Percentiles rank a stretch among this genome's conserved stretches.
Conservation (phyloP, 2,329 filamentous ascomycete species). For the Botrytis galanthina region DNA sequence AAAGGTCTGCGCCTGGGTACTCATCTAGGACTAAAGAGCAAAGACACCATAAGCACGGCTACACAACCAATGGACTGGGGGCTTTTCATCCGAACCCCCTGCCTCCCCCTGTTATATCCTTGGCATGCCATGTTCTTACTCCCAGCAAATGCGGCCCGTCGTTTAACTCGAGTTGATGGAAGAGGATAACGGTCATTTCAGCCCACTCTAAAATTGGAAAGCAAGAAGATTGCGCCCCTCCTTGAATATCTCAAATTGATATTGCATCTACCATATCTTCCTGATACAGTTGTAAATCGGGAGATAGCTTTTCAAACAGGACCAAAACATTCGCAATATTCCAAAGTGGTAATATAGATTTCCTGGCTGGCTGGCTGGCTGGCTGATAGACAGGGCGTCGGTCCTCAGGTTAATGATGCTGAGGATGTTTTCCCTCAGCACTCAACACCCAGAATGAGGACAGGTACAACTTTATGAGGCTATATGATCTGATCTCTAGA, state of each 20-base stretch:
- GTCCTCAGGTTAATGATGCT: conserved; percentile 4
- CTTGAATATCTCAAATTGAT: conserved; percentile 22
- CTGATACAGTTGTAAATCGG: background rate
- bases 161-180: conserved; percentile 15
- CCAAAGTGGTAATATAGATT: background rate
- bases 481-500: background rate
- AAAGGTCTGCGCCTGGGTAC: conserved; percentile 19
- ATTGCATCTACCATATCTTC: conserved; percentile 1
- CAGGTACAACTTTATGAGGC: background rate
- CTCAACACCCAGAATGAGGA: background rate
- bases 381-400: background rate
- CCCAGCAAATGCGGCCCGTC: conserved; percentile 17
- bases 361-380: background rate
- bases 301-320: background rate
- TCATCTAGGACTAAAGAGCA: conserved; percentile 12
- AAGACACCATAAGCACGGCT: conserved; percentile 19
- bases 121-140: conserved; percentile 18
- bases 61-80: conserved; percentile 21
- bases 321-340: background rate
- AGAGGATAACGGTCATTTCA: conserved; percentile 21
- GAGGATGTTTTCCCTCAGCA: background rate
- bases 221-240: conserved; percentile 24
- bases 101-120: conserved; percentile 16
- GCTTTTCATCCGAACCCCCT: conserved; percentile 20
- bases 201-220: conserved; percentile 27